Conservation (phyloP, 805 yeast species). For the Isabelozyma pseudorhagii region DNA sequence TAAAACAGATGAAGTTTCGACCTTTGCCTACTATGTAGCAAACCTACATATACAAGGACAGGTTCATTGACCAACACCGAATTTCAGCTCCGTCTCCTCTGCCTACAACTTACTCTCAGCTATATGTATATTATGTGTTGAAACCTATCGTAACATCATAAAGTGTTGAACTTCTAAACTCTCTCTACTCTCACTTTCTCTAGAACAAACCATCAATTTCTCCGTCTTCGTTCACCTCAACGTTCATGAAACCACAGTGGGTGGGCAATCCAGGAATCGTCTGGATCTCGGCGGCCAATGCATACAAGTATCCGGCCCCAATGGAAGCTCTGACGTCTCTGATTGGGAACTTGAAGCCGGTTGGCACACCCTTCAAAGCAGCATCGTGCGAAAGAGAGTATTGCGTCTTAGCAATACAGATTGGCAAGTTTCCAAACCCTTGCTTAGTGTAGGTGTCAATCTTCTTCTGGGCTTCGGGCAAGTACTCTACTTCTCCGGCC, state of each 20-base stretch:
- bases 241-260: constrained; percentile 83
- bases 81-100: too few relatives aligned
- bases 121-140: not conserved
- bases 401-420: constrained; percentile 84
- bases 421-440: constrained; percentile 75
- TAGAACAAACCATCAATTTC: constrained; percentile 79
- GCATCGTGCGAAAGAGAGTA: constrained; percentile 84
- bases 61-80: too few relatives aligned
- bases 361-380: constrained; percentile 77
- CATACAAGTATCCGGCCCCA: constrained; percentile 85
- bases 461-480: constrained; percentile 67
- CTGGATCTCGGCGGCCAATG: constrained; percentile 81
- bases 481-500: constrained; percentile 67
- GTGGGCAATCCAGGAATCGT: constrained; percentile 87
- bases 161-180: constrained; percentile 16
- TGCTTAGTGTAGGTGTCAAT: constrained; percentile 65
- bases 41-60: too few relatives aligned
- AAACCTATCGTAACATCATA: constrained; percentile 12
- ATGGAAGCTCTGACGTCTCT: constrained; percentile 74
- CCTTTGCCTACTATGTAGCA: too few relatives aligned
- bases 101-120: too few relatives aligned
- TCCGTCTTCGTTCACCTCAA: constrained; percentile 75
- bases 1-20: too few relatives aligned
- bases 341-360: constrained; percentile 75
- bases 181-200: not conserved